Base-by-base conservation (phyloP, 1,284 basidiomycete species). In the Cryptococcus sp. region DNA sequence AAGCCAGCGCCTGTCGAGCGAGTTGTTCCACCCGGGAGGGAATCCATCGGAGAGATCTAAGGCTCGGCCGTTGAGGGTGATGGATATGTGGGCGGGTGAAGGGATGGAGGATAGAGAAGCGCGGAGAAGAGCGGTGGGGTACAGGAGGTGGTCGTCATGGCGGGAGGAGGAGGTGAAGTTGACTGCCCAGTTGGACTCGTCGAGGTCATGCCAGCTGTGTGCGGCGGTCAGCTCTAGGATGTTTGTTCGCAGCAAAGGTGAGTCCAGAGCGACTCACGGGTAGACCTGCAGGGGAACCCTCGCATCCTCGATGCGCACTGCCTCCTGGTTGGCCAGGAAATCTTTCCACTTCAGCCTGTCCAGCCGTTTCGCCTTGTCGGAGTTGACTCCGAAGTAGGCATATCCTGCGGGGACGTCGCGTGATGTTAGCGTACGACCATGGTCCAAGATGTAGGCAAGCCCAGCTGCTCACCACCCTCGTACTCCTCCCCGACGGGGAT, bases 21-120 rank as follows among this genome's bases (percentile, higher is more conserved):
- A 68, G 16, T 71, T 73, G 8, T 42, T 47, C 67, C 71, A 75
- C 0, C 56, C 46, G 42, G 47, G 3, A 7, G 61, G 60, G 57
- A 77, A 65, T 13, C 49, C 52, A 18, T 52, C 13, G 1, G 61
- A 13, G 66, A 69, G 2, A 81, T 75, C 57, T 0, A 75, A 13
- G 12, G 47, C n/a, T 0, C 48, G 24, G 13, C 50, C 85, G 64
- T 91, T 87, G 8, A 91, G 73, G 46, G 78, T 78, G 1, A 91
- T 80, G 1, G 63, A 72, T 18, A 91, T 72, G 63, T 88, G 84
- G 3, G 72, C 69, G 15, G 77, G 73, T 4, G 77, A 69, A 0
- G 87, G 86, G n/a, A 91, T 73, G 3, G 87, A 88, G 4, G 87
- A 88, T 1, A 92, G 77, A 2, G 89, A 91, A 67, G 88, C 85